These are phyloP conservation scores for Theileria sp. DNA, from an alignment of 169 alveolate species.

Conservation along the genomic window DNA sequence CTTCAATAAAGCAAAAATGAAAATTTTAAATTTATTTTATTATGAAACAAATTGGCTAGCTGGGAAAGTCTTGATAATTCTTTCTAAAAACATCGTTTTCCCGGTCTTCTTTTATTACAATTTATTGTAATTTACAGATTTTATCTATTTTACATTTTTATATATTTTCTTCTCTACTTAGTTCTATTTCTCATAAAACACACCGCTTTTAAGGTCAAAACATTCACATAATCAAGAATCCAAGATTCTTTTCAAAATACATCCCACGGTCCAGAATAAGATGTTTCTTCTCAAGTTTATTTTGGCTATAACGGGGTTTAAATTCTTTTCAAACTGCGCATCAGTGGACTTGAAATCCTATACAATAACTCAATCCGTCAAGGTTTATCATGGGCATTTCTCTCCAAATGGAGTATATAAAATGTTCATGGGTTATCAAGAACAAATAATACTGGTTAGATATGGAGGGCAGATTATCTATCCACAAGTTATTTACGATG, in stretches of 20 bases:
- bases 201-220: not conserved
- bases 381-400: not conserved
- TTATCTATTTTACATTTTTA: no score
- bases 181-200: not conserved
- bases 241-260: not conserved
- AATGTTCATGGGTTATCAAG: slow-evolving; percentile 5
- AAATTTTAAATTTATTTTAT: no score
- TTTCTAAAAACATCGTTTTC: not conserved
- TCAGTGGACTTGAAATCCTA: not conserved
- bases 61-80: not conserved
- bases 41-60: not conserved
- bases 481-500: not conserved
- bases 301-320: not conserved
- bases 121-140: no score
- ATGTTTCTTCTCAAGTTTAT: not conserved
- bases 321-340: not conserved
- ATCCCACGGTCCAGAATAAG: not conserved
- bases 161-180: not conserved
- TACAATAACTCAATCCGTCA: not conserved
- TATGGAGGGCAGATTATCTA: not conserved
- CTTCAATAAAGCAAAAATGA: not conserved
- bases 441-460: not conserved
- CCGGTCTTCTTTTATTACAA: not conserved
- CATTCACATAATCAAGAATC: not conserved
- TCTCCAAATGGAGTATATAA: not conserved